Percentiles rank a stretch among this genome's conserved stretches.
Conservation (phyloP, 176 grass and related monocot species). For the Avena sativa region DNA sequence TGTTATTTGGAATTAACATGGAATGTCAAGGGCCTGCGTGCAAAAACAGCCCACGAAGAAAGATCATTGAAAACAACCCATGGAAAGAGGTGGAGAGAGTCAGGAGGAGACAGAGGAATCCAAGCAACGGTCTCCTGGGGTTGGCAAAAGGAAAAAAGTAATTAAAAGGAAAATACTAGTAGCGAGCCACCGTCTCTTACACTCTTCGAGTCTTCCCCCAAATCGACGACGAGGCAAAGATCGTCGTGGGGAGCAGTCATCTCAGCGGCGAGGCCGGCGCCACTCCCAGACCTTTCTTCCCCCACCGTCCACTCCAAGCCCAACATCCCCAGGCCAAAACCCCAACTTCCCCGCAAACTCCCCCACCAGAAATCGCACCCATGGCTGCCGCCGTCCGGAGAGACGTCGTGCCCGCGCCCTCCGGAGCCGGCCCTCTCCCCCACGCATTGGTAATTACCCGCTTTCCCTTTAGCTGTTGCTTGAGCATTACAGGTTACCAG, state of each 20-base stretch:
- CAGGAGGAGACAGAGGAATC: constrained; percentile 21
- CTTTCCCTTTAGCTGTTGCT: neutral
- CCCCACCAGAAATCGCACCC: neutral
- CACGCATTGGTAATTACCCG: constrained; percentile 28
- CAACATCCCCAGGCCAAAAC: neutral
- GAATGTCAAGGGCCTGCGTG: neutral
- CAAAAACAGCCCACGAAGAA: constrained; percentile 27
- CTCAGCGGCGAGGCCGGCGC: constrained; percentile 48
- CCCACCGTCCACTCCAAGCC: neutral
- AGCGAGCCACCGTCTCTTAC: constrained; percentile 32
- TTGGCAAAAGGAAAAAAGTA: neutral
- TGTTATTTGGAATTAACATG: neutral
- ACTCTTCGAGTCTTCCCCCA: constrained; percentile 28
- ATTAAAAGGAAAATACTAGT: too few species aligned
- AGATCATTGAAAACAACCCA: constrained; percentile 36
- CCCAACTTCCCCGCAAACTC: neutral
- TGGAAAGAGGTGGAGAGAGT: neutral
- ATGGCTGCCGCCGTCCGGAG: constrained; percentile 38
- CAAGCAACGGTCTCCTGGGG: constrained; percentile 53
- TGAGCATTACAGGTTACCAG: neutral
- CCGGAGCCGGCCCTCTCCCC: constrained; percentile 31
- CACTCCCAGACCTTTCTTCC: constrained; percentile 6
- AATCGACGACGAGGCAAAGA: constrained; percentile 13
- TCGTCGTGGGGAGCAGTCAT: constrained; percentile 46
- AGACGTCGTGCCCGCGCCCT: neutral